Conservation (phyloP, 306 rosid genomes). For the Cicer cuneatum region DNA sequence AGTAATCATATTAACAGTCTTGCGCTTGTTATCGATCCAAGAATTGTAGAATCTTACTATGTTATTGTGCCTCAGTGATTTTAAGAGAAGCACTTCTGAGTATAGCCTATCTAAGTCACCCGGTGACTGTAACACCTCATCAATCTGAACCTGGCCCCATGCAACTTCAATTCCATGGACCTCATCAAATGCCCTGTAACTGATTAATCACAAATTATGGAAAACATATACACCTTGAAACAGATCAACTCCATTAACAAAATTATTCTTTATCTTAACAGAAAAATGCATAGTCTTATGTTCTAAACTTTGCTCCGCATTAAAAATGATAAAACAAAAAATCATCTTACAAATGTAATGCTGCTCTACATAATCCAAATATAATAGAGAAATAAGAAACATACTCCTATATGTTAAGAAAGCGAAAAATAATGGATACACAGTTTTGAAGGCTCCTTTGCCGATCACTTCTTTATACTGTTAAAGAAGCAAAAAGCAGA, state of each 20-base stretch:
- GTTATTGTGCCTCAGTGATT: constrained; percentile 67
- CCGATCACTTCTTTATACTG: constrained; percentile 59
- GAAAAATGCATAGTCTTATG: neutral
- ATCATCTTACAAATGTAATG: neutral
- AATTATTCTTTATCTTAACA: neutral
- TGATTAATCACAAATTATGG: constrained; percentile 46
- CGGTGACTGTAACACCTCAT: constrained; percentile 70
- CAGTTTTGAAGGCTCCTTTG: constrained; percentile 61
- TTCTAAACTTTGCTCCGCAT: neutral
- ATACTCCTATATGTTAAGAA: neutral
- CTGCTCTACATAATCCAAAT: neutral
- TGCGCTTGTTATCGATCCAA: constrained; percentile 81
- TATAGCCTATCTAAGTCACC: constrained; percentile 78
- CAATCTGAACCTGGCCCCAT: constrained; percentile 79
- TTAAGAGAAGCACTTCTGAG: constrained; percentile 82
- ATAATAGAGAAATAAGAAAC: neutral
- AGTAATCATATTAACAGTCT: constrained; percentile 83
- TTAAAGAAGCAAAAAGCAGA: constrained; percentile 26
- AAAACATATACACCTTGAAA: constrained; percentile 24
- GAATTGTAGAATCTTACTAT: constrained; percentile 77
- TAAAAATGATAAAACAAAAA: neutral
- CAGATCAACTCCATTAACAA: constrained; percentile 16
- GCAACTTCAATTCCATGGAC: constrained; percentile 89
- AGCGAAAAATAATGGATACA: constrained; percentile 45
- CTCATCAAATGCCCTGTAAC: constrained; percentile 89